A percentile compares a stretch with the other conserved stretches of the same genome.
Evolutionary conservation across 2,329 filamentous ascomycete genomes (phyloP).

Genomic region (Helminthosporium solani): DNA sequence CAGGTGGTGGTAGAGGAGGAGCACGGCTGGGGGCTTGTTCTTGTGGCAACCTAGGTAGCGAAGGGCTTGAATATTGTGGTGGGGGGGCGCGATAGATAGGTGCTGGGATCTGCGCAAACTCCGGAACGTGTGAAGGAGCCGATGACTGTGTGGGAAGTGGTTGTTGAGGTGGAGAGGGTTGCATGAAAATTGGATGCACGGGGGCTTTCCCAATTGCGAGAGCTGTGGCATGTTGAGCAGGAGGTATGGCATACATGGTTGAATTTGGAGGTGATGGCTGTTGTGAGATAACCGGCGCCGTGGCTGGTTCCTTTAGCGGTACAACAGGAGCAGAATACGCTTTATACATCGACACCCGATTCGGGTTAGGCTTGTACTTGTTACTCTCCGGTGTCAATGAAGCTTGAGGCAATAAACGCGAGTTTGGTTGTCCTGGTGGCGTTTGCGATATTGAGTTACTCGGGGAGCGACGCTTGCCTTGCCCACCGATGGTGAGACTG

Average conservation of each 20-base stretch:
- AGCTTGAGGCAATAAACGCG: background rate
- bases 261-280: background rate
- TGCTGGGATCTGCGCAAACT: background rate
- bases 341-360: constrained; percentile 17
- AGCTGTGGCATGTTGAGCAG: background rate
- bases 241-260: background rate
- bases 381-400: background rate
- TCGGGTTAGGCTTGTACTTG: constrained; percentile 5
- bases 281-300: constrained; percentile 1
- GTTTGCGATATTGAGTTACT: background rate
- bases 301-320: constrained; percentile 10
- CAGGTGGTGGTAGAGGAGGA: background rate
- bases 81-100: background rate
- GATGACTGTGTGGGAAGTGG: background rate
- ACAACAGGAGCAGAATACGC: constrained; percentile 20
- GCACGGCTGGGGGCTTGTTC: background rate
- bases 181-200: background rate
- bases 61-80: too few relatives aligned
- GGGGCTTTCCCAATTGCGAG: background rate
- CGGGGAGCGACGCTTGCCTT: constrained; percentile 4
- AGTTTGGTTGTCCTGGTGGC: constrained; percentile 1
- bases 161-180: background rate
- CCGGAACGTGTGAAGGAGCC: background rate
- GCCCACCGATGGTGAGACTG: constrained; percentile 23
- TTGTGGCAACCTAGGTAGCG: background rate